Evolutionary conservation across 345 rosid species (phyloP).

Genomic region (Pistacia atlantica): DNA sequence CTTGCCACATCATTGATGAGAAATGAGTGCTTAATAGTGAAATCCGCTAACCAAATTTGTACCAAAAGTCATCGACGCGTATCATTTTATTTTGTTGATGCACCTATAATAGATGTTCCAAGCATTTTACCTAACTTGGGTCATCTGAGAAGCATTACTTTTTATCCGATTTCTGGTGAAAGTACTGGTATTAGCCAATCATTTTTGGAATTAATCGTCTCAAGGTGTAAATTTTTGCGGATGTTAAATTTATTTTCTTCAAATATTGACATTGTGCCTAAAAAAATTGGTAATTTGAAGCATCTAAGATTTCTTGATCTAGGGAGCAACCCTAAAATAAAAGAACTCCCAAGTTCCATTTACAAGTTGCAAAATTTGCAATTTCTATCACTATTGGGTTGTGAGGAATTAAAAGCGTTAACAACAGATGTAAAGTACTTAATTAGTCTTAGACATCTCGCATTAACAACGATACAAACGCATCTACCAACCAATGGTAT

Average conservation of each 20-base stretch:
- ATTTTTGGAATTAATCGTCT: slow-evolving; percentile 10
- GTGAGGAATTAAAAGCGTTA: slow-evolving; percentile 26
- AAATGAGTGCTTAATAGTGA: not conserved
- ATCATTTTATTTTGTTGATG: not conserved
- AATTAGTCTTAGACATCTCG: slow-evolving; percentile 26
- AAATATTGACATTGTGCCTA: slow-evolving; percentile 3
- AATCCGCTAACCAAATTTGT: no score
- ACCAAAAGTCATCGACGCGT: not conserved
- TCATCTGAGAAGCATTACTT: slow-evolving; percentile 22
- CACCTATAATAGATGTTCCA: not conserved
- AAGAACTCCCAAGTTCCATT: slow-evolving; percentile 26
- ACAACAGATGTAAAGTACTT: slow-evolving; percentile 20
- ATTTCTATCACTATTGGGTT: slow-evolving; percentile 11
- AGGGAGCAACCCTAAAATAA: not conserved
- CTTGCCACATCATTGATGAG: not conserved
- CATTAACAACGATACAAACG: slow-evolving; percentile 25
- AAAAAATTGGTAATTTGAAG: slow-evolving; percentile 18
- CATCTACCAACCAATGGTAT: slow-evolving; percentile 19
- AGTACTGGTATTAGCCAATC: not conserved
- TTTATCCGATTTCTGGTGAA: not conserved
- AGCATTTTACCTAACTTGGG: not conserved
- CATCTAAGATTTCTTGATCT: slow-evolving; percentile 34
- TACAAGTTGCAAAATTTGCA: slow-evolving; percentile 31
- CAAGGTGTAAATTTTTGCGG: slow-evolving; percentile 15
- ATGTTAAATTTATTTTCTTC: slow-evolving; percentile 18